These are phyloP conservation scores for Decorospora gaudefroyi DNA, from an alignment of 2,329 filamentous ascomycete genomes.

Conservation along the genomic window DNA sequence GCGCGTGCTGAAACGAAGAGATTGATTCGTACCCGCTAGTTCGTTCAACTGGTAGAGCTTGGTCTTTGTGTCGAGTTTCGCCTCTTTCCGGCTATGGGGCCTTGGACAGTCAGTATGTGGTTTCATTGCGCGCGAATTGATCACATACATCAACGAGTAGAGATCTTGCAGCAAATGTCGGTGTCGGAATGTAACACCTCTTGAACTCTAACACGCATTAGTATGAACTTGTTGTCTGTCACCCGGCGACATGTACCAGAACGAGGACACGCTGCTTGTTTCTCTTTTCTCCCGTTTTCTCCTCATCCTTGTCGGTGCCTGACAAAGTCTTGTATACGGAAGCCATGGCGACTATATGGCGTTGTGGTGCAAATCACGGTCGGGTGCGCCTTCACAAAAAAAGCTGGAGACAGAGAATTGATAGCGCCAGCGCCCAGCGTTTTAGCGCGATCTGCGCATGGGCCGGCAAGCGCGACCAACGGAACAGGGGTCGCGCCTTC, in stretches of 20 bases:
- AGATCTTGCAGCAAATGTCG: slow-evolving; percentile 92
- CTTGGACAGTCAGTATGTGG: slow-evolving; percentile 23
- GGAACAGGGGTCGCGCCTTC: slow-evolving; percentile 29
- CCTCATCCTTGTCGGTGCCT: slow-evolving; percentile 47
- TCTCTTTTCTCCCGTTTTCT: slow-evolving; percentile 43
- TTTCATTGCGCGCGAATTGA: not conserved
- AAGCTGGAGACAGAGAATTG: slow-evolving; percentile 37
- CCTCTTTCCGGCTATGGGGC: slow-evolving; percentile 90
- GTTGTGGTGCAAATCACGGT: slow-evolving; percentile 20
- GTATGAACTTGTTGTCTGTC: slow-evolving; percentile 12
- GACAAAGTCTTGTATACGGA: slow-evolving; percentile 62
- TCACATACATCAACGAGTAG: slow-evolving; percentile 69
- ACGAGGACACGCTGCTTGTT: slow-evolving; percentile 73
- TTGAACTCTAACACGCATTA: slow-evolving; percentile 62
- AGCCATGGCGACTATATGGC: slow-evolving; percentile 51
- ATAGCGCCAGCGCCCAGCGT: slow-evolving; percentile 30
- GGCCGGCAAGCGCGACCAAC: slow-evolving; percentile 13
- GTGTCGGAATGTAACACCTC: slow-evolving; percentile 93
- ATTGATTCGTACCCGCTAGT: slow-evolving; percentile 39
- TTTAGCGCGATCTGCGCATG: slow-evolving; percentile 26
- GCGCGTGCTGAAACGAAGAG: not conserved
- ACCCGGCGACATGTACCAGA: slow-evolving; percentile 52
- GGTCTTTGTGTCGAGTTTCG: slow-evolving; percentile 95
- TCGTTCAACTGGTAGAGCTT: slow-evolving; percentile 63
- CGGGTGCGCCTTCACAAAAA: slow-evolving; percentile 22